Base-by-base conservation (phyloP, 2,329 filamentous ascomycete genomes). In the Penicillium sp. region DNA sequence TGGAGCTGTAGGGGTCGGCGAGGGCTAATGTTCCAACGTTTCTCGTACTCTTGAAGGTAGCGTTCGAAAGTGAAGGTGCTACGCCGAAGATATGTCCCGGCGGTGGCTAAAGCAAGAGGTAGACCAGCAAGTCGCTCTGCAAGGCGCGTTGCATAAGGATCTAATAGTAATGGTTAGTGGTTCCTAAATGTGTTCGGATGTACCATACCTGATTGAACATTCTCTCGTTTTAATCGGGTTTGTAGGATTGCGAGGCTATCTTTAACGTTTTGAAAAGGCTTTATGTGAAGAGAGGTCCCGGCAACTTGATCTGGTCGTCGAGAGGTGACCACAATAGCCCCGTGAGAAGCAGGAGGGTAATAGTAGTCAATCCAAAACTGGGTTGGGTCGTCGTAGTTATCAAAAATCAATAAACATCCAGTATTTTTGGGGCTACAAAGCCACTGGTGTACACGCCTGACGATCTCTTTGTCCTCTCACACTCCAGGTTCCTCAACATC, bases 401-500 rank as follows among this genome's bases (percentile, higher is more conserved):
- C 64, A 51, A 60, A 59, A 3, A 67, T 62, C 15, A 67, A 48
- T 1, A 67, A 54, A 64, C 63, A 67, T 42, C 47, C 26, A 12
- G 48, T 58, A 45, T 67, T 67, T 11, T 49, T 49, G 5, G 37
- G 3, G 6, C 53, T 33, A 15, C 26, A 59, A 14, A 67, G 52
- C 65, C 62, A 67, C 4, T 40, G 35, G 2, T 52, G 43, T 14
- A 52, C 25, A 44, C 26, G 49, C 44, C 18, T 15, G 4, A 44
- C 26, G 7, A 48, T 55, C 4, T 37, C 25, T 23, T n/a, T n/a
- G n/a, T n/a, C n/a, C n/a, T n/a, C n/a, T 27, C 42, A 14, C 11
- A 26, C 3, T 55, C 42, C 4, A 35, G 33, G 12, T n/a, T 1
- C 25, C n/a, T 52, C 6, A 18, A 18, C 1, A 20, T 46, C 4